Base-by-base conservation (phyloP, 192 early-diverging fungal genomes). In the Gryganskiella cystojenkinii region DNA sequence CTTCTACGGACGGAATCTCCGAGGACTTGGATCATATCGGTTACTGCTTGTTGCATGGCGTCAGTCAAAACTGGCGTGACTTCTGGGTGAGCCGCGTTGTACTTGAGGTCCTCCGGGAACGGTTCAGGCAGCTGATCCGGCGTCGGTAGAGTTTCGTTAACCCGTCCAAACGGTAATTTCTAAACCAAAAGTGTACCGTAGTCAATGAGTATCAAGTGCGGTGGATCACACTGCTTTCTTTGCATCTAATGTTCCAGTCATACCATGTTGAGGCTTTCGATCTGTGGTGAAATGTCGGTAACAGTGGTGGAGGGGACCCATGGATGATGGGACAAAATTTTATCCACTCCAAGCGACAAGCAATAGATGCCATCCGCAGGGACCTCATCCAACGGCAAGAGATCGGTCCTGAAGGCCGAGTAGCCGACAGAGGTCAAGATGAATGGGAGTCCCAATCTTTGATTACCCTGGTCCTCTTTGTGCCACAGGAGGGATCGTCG, bases 351-450 rank as follows among this genome's bases (percentile, higher is more conserved):
- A 58, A 91, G 51, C 57, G 92, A 82, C 40, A 96, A 50, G 45
- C 86, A 87, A 60, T 94, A 96, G 20, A 96, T 83, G 0, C 88
- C 89, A 70, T 92, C 83, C 0, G 95, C 93, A 15, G 92, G 88
- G 3, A 98, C 82, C 64, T 98, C 96, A 40, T 79, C 72, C 4
- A 54, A 37, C 1, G 56, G 40, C 57, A 55, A 25, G 22, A 65
- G 55, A 25, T 53, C 61, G n/a, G 45, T 66, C 50, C 43, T 65
- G 57, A 74, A 61, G 64, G 64, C 22, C 64, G 70, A 82, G 61
- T 75, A 80, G 61, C 70, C 79, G 33, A 91, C 78, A 20, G 89
- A 86, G 61, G 85, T 86, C 69, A 84, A 64, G 65, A 83, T 72
- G 66, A 85, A 81, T 4, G 74, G 74, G 11, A 47, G 43, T 22